phyloP scores from a whole-genome alignment of 1,284 basidiomycete species.

The Ganoderma resinaceum region DNA sequence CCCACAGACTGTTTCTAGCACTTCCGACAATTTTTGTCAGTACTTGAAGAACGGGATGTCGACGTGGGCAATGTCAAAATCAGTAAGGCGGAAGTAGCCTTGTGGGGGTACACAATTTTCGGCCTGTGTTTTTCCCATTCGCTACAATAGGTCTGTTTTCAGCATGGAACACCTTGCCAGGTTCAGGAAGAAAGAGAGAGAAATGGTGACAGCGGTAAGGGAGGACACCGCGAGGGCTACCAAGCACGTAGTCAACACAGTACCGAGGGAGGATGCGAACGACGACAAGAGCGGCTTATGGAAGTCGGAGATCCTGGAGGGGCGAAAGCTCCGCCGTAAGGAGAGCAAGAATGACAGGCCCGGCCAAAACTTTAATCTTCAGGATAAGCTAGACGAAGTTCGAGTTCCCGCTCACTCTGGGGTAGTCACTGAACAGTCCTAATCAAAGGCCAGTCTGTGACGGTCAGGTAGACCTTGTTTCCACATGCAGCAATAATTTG shows the following conservation, averaged over 20 bases:
- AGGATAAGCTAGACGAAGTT: not conserved
- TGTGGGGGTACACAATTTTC: conserved; percentile 55
- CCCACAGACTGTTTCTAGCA: conserved; percentile 51
- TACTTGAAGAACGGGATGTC: conserved; percentile 62
- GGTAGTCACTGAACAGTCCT: not conserved
- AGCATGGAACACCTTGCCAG: conserved; percentile 57
- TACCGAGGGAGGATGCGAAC: not conserved
- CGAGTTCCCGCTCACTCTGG: not conserved
- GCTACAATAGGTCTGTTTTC: not conserved
- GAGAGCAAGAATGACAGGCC: not conserved
- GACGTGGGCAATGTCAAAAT: conserved; percentile 69
- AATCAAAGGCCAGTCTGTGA: not conserved
- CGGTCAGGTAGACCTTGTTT: not conserved
- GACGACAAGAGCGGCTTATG: not conserved
- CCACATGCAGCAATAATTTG: too few relatives aligned
- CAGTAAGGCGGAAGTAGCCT: conserved; percentile 62
- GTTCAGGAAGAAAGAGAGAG: conserved; percentile 49
- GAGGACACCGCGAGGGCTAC: conserved; percentile 19
- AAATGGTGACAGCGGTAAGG: conserved; percentile 43
- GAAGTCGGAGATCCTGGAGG: conserved; percentile 32
- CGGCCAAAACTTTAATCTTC: not conserved
- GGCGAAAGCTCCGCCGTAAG: conserved; percentile 14
- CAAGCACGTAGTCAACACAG: conserved; percentile 8
- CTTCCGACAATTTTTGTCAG: conserved; percentile 67
- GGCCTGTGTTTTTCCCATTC: not conserved